Evolutionary conservation across 78 protist genomes (phyloP).

Genomic region (Pigoraptor vietnamica): DNA sequence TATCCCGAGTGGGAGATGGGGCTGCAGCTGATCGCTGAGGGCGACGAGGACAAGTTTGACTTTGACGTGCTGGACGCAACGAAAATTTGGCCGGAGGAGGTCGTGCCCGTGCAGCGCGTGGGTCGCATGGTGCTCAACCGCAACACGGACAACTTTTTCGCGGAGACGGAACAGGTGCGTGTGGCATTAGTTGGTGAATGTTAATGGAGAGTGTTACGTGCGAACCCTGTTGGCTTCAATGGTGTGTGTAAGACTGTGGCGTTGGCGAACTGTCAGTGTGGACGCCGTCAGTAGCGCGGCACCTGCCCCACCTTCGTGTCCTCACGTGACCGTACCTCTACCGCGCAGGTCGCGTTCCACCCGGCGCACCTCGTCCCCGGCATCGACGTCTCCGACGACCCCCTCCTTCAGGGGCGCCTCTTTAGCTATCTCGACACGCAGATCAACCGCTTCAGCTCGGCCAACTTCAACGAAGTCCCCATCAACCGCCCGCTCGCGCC

Average conservation of each 20-base stretch:
- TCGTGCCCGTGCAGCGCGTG: conserved; percentile 53
- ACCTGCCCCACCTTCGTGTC: no score
- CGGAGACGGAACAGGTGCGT: conserved; percentile 78
- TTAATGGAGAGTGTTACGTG: no score
- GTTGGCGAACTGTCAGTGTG: no score
- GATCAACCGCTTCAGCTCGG: conserved; percentile 73
- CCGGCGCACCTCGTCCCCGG: conserved; percentile 84
- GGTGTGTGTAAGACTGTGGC: no score
- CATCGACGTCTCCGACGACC: conserved; percentile 63
- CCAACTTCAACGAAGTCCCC: conserved; percentile 57
- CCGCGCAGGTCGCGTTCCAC: conserved; percentile 74
- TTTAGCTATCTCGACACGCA: conserved; percentile 81
- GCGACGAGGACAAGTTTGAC: conserved; percentile 47
- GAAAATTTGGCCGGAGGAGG: conserved; percentile 76
- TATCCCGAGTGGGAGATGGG: conserved; percentile 59
- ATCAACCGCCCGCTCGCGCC: conserved; percentile 61
- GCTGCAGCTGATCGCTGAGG: conserved; percentile 67
- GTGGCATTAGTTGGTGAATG: no score
- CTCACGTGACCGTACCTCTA: no score
- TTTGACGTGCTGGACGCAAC: conserved; percentile 75
- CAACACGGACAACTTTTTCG: conserved; percentile 81
- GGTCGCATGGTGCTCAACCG: conserved; percentile 76
- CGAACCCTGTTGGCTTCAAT: no score
- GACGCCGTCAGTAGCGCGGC: no score
- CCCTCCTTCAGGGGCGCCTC: conserved; percentile 69